Evolutionary conservation across 1,284 basidiomycete genomes (phyloP).

Genomic region (Boletus chippewaensis): DNA sequence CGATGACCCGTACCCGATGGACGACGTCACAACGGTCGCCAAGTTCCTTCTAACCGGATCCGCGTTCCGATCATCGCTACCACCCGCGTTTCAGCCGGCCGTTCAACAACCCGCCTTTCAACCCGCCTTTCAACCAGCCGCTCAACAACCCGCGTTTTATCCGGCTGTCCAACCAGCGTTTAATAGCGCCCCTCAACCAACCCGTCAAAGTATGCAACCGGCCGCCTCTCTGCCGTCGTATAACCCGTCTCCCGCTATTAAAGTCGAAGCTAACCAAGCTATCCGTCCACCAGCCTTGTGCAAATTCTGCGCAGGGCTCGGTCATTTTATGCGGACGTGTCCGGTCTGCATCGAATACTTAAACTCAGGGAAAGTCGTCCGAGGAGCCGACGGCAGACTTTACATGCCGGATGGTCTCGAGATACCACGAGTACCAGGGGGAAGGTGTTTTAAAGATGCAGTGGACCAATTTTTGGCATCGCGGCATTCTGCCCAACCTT

Average conservation of each 20-base stretch:
- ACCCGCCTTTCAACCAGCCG: too few species aligned
- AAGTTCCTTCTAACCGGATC: background rate
- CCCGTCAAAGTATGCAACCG: too few species aligned
- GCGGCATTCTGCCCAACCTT: background rate
- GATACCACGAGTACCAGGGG: background rate
- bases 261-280: too few species aligned
- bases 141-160: too few species aligned
- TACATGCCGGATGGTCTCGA: background rate
- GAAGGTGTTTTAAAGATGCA: too few species aligned
- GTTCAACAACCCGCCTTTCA: background rate
- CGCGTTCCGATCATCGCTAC: background rate
- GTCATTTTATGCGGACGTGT: background rate
- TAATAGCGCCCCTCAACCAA: too few species aligned
- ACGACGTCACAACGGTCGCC: background rate
- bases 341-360: background rate
- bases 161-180: too few species aligned
- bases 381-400: background rate
- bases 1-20: background rate
- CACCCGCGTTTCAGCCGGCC: background rate
- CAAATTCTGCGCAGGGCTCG: background rate
- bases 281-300: background rate
- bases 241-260: too few species aligned
- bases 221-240: fast-evolving
- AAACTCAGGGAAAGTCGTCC: background rate
- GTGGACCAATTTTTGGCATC: background rate